Conservation (phyloP, 768 basidiomycete species). For the Tricholoma sp. region DNA sequence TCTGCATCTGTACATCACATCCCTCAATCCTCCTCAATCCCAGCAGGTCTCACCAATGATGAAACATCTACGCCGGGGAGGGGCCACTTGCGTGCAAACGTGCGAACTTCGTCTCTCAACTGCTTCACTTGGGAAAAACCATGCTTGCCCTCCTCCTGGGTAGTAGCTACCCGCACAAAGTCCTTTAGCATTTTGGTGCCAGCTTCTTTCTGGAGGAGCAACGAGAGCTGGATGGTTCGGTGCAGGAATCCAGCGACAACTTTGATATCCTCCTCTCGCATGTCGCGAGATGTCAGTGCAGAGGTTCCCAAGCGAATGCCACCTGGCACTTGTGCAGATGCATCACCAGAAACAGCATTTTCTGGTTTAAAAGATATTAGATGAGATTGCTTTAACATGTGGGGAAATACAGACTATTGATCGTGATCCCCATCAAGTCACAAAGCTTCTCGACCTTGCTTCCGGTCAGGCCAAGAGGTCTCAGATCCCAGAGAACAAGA, state of each 20-base stretch:
- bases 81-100: constrained; percentile 85
- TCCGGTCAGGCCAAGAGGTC: constrained; percentile 93
- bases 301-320: constrained; percentile 96
- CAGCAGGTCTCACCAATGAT: constrained; percentile 51
- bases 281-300: constrained; percentile 90
- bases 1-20: constrained; percentile 7
- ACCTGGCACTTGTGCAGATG: constrained; percentile 91
- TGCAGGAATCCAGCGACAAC: constrained; percentile 87
- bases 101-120: constrained; percentile 74
- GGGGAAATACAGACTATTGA: constrained; percentile 67
- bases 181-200: constrained; percentile 94
- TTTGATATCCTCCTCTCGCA: constrained; percentile 85
- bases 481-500: constrained; percentile 95
- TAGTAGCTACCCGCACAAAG: constrained; percentile 80
- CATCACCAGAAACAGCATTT: constrained; percentile 96
- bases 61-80: constrained; percentile 75
- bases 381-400: background rate
- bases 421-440: constrained; percentile 93
- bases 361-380: constrained; percentile 37
- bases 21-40: constrained; percentile 45
- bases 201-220: constrained; percentile 89
- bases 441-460: constrained; percentile 99
- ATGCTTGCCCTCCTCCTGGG: constrained; percentile 59
- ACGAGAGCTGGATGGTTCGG: constrained; percentile 88
- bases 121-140: constrained; percentile 67